These are phyloP conservation scores for Pseudogymnoascus destructans DNA, from an alignment of 2,329 filamentous ascomycete species.

Conservation along the genomic window DNA sequence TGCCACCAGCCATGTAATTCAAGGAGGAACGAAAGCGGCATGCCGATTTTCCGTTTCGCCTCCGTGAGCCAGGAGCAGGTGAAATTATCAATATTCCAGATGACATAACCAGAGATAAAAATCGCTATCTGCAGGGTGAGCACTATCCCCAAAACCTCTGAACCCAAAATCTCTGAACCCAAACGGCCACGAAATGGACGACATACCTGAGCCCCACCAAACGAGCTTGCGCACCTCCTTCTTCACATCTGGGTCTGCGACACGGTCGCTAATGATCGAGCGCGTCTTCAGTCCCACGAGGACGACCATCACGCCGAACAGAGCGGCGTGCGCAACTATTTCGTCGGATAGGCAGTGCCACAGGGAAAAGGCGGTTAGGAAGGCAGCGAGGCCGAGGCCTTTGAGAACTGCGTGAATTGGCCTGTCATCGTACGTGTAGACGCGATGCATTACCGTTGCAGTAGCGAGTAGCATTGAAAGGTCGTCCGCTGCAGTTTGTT, in stretches of 20 bases:
- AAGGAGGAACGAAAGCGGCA: slow-evolving; percentile 42
- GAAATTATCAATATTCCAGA: slow-evolving; percentile 46
- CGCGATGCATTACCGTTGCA: slow-evolving; percentile 38
- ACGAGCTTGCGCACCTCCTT: slow-evolving; percentile 19
- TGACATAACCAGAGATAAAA: slow-evolving; percentile 34
- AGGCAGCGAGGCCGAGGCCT: slow-evolving; percentile 30
- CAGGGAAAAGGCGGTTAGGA: slow-evolving; percentile 32
- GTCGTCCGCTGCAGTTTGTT: slow-evolving; percentile 33
- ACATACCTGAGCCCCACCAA: slow-evolving; percentile 20
- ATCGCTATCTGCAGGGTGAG: slow-evolving; percentile 16
- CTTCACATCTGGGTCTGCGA: slow-evolving; percentile 17
- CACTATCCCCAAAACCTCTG: background rate
- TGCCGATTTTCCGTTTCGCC: slow-evolving; percentile 33
- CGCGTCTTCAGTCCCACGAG: slow-evolving; percentile 20
- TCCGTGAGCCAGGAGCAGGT: slow-evolving; percentile 36
- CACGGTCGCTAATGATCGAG: slow-evolving; percentile 19
- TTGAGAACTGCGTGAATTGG: slow-evolving; percentile 29
- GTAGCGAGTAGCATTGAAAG: slow-evolving; percentile 44
- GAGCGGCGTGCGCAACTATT: slow-evolving; percentile 18
- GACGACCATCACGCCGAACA: slow-evolving; percentile 21
- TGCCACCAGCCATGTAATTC: slow-evolving; percentile 56
- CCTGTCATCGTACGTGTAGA: slow-evolving; percentile 33
- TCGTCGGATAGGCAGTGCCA: slow-evolving; percentile 23
- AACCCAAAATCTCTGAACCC: background rate
- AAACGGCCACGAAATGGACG: background rate